Conservation (phyloP, 768 basidiomycete genomes). For the Dendrothele bispora region DNA sequence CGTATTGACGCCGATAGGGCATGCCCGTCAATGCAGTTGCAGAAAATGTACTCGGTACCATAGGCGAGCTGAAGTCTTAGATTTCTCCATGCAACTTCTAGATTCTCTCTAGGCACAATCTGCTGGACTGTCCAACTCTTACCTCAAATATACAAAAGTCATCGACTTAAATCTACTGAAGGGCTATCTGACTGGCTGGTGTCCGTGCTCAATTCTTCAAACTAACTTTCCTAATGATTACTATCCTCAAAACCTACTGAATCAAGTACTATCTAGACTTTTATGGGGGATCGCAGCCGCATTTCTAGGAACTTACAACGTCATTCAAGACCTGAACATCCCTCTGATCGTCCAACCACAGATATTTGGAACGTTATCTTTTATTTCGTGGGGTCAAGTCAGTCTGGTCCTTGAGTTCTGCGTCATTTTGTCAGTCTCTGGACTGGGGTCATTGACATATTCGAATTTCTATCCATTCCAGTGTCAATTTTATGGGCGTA, state of each 20-base stretch:
- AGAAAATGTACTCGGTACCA: slow-evolving; percentile 70
- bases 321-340: slow-evolving; percentile 66
- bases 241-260: neutral
- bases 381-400: slow-evolving; percentile 70
- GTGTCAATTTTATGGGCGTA: slow-evolving; percentile 65
- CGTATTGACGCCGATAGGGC: no score
- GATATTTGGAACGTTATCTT: slow-evolving; percentile 57
- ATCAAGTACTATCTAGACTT: slow-evolving; percentile 44
- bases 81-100: neutral
- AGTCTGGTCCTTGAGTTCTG: slow-evolving; percentile 11
- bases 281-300: slow-evolving; percentile 61
- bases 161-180: slow-evolving; percentile 61
- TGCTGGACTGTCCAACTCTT: slow-evolving; percentile 69
- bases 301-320: slow-evolving; percentile 67
- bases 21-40: slow-evolving; percentile 53
- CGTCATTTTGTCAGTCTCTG: no score
- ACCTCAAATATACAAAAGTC: slow-evolving; percentile 76
- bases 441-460: slow-evolving; percentile 38
- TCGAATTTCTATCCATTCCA: slow-evolving; percentile 64
- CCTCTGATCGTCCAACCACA: slow-evolving; percentile 73
- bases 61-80: slow-evolving; percentile 39
- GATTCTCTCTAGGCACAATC: slow-evolving; percentile 54
- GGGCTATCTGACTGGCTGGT: slow-evolving; percentile 71
- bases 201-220: slow-evolving; percentile 28
- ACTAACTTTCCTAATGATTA: neutral